A percentile compares a stretch with the other conserved stretches of the same genome.
phyloP scores from a whole-genome alignment of 768 basidiomycete species.

The Xerocomellus amylosporus region DNA sequence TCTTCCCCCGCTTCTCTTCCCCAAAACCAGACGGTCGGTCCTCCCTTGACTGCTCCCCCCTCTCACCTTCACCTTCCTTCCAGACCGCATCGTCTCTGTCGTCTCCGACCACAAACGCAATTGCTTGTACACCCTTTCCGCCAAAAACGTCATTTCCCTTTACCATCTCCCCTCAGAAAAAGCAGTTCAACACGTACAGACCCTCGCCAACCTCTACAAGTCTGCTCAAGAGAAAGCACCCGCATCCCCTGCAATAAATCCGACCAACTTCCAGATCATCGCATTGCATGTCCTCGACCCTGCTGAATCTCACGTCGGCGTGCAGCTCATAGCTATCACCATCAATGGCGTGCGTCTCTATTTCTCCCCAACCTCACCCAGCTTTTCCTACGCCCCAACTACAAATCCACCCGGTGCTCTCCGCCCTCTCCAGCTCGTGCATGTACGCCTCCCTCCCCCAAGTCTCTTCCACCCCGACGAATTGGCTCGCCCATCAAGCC shows the following conservation, averaged over 20 bases:
- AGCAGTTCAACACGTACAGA: conserved; percentile 67
- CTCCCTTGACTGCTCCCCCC: neutral
- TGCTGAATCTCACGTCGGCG: conserved; percentile 61
- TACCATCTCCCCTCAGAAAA: conserved; percentile 66
- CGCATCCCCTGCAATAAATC: conserved; percentile 67
- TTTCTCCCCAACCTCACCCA: conserved; percentile 57
- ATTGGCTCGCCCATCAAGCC: conserved; percentile 49
- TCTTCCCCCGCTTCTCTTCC: conserved; percentile 72
- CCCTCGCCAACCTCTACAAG: conserved; percentile 71
- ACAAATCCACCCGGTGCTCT: conserved; percentile 26
- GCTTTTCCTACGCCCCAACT: conserved; percentile 47
- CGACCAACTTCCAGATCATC: conserved; percentile 67
- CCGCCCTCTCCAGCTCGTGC: conserved; percentile 59
- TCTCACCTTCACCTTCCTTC: conserved; percentile 7
- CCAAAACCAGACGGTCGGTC: conserved; percentile 62
- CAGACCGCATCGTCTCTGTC: conserved; percentile 71
- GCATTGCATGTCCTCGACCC: conserved; percentile 66
- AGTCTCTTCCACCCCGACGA: conserved; percentile 79
- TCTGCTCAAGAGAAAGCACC: conserved; percentile 78
- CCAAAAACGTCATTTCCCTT: conserved; percentile 60
- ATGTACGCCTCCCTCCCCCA: conserved; percentile 76
- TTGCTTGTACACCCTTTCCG: conserved; percentile 75
- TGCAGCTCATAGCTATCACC: conserved; percentile 81
- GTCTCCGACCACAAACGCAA: conserved; percentile 66
- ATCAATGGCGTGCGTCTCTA: conserved; percentile 82